Evolutionary conservation across 2,329 filamentous ascomycete genomes (phyloP).

Genomic region (Pezicula neosporulosa): DNA sequence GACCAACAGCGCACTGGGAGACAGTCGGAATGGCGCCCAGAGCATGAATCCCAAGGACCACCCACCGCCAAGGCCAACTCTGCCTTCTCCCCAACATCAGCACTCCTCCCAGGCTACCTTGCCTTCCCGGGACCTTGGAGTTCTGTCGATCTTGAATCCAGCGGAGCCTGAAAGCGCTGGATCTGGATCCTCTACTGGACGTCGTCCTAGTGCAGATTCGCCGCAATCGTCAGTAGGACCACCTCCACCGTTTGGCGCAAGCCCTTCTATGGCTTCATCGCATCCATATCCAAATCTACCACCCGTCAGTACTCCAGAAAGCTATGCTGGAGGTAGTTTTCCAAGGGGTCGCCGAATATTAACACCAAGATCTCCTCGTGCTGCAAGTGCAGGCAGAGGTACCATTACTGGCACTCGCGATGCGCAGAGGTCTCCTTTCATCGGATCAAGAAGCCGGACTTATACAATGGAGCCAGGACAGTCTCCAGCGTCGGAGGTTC

Average conservation of each 20-base stretch:
- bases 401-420: conserved; percentile 42
- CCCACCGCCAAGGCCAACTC: neutral
- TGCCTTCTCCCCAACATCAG: conserved; percentile 11
- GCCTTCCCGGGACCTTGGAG: conserved; percentile 27
- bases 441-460: conserved; percentile 35
- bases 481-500: conserved; percentile 32
- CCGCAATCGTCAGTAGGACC: conserved; percentile 16
- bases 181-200: conserved; percentile 6
- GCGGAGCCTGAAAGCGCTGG: conserved; percentile 21
- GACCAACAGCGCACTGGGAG: conserved; percentile 20
- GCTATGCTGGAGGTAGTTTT: conserved; percentile 21
- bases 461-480: conserved; percentile 38
- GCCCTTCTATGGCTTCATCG: conserved; percentile 14
- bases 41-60: conserved; percentile 17
- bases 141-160: conserved; percentile 33
- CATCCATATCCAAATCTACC: conserved; percentile 19
- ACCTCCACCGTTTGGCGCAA: conserved; percentile 19
- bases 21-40: conserved; percentile 19
- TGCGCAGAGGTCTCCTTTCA: conserved; percentile 44
- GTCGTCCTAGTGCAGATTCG: conserved; percentile 20
- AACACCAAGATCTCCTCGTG: conserved; percentile 39
- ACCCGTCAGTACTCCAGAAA: conserved; percentile 16
- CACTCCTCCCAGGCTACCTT: conserved; percentile 16
- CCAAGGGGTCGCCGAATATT: conserved; percentile 20
- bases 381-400: conserved; percentile 44